Base-by-base conservation (phyloP, 345 rosid species). In the Salix suchowensis region DNA sequence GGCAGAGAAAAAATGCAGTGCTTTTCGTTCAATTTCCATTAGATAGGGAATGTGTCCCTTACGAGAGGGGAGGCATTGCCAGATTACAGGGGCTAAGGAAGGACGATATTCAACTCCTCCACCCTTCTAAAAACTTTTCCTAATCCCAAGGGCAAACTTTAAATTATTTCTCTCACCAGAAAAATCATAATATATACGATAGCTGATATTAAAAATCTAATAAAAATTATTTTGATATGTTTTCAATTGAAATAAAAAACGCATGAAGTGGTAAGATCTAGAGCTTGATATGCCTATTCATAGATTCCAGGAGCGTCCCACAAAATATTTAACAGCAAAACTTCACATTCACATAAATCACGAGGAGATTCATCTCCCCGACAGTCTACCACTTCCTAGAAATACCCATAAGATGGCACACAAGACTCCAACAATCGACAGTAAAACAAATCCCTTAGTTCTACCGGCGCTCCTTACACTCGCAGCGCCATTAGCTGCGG, bases 361-460 rank as follows among this genome's bases (percentile, higher is more conserved):
- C 2, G 15, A 50, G 42, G 70, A 44, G 66, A 48, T 28, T 18
- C 60, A 19, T 73, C 64, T 67, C 48, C 69, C 74, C 37, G 23
- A 2, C 42, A 84, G 65, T 80, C 89, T 85, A 32, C 83, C 72
- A 21, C 82, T 80, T 81, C 97, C 97, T 26, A 86, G 74, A 62
- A 88, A 82, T 39, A 89, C 79, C 91, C 92, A 91, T 73, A 88
- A 80, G 28, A 92, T 66, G 52, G 94, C 97, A 79, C 86, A 89
- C 55, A 91, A 64, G 18, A 85, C 91, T 32, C 89, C 98, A 52
- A 94, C 48, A 69, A 89, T 72, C 3, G 89, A 89, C 39, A 91
- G 67, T 54, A 88, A 72, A 65, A 90, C 60, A 65, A 92, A 78
- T 32, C 90, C 83, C 79, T 73, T 84, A 44, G 16, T 82, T 77